Base-by-base conservation (phyloP, 768 basidiomycete genomes). In the Suillus spraguei region DNA sequence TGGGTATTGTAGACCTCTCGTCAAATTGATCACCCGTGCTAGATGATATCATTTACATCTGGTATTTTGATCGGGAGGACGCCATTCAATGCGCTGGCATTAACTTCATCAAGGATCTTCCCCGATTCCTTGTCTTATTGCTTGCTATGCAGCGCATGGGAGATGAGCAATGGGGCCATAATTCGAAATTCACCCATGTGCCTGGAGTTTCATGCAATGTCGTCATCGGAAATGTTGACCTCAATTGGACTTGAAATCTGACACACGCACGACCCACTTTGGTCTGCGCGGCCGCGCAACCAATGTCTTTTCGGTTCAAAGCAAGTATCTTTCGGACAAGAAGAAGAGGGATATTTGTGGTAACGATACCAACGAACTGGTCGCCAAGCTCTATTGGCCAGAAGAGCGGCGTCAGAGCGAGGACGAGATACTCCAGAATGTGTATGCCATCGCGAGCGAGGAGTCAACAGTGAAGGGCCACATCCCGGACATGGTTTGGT, bases 41-140 rank as follows among this genome's bases (percentile, higher is more conserved):
- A 62, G 62, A 42, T 11, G 59, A 63, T 6, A 3, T 65, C 10
- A n/a, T 61, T 7, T 61, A 60, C 36, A 11, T 60, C 28, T 49
- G 61, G 58, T 44, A 11, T 28, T 60, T 42, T 32, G 63, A 63
- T 28, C 63, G 22, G 0, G 22, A 41, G 47, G 22, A 49, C 10
- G 6, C 22, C 1, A 63, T 67, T 22, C 63, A 63, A 46, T 66
- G 61, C 33, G 52, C 64, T 8, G 61, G 22, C 0, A 28, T 68
- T 6, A 68, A 69, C 24, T 61, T 64, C n/a, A 59, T 69, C 3
- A 16, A 66, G 16, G 68, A 65, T 16, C 63, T 66, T 16, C 63
- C 66, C 1, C 63, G 55, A 1, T 68, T 66, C 1, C 49, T 68
- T 0, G 42, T 61, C 20, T 44, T 65, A 0, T 54, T 67, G 2